Base-by-base conservation (phyloP, 352 stramenopile species). In the Hyaloperonospora brassicae region DNA sequence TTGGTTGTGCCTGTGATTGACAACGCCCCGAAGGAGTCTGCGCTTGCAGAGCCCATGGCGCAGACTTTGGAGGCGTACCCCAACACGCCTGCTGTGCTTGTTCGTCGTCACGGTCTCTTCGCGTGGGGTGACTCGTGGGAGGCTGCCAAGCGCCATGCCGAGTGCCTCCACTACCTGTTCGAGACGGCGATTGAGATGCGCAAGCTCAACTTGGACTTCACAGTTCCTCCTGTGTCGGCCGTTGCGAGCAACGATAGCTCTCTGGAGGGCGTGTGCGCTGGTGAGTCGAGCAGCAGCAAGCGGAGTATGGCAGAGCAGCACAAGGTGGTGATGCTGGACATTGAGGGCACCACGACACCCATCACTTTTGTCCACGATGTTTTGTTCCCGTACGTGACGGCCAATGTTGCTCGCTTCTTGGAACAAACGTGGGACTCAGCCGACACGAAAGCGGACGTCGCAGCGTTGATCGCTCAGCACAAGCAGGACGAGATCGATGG, bases 81-180 rank as follows among this genome's bases (percentile, higher is more conserved):
- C 2, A 55, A 61, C 17, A 79, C 83, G 21, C 95, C 83, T 55
- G 93, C 92, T 38, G 94, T 98, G 3, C 72, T 98, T 25, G 95
- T 98, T 31, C 80, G 94, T 30, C 79, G 93, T 34, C 95, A 98
- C 62, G 95, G 95, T 31, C 85, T 98, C 34, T 98, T 98, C 62
- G 93, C 97, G 1, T 98, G 95, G 95, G 95, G 95, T 12, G 80
- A 96, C 62, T 90, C 80, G 24, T 98, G 95, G 95, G 91, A 98
- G 66, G 84, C 93, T 55, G 91, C 93, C 40, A 98, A 98, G 70
- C 94, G 93, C 34, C 94, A 98, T 56, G 94, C 84, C 47, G 95
- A 98, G 73, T 97, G 89, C 30, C 84, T 98, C 46, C 93, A 98
- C 79, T 98, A 98, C 68, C 73, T 98, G 9, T 98, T 98, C 52